Conservation (phyloP, 2,329 filamentous ascomycete genomes). For the Penicillium sp. region DNA sequence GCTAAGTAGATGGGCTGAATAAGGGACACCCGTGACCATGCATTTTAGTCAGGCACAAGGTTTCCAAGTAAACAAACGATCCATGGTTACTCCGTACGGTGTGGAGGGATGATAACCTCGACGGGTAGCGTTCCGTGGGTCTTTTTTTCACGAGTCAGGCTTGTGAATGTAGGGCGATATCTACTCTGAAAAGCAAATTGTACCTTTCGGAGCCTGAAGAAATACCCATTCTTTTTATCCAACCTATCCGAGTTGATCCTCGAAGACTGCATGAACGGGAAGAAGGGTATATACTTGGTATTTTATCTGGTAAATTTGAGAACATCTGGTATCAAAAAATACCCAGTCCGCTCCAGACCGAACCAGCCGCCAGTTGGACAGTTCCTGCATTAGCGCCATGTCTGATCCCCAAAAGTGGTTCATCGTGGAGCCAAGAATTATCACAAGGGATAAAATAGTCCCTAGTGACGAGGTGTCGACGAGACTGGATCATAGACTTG, state of each 20-base stretch:
- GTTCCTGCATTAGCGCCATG: conserved; percentile 48
- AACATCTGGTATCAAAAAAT: conserved; percentile 1
- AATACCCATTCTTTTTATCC: background rate
- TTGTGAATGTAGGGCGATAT: background rate
- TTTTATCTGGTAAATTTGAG: background rate
- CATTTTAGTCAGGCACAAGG: conserved; percentile 4
- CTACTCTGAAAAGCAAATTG: background rate
- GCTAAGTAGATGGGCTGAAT: background rate
- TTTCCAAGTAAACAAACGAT: conserved; percentile 1
- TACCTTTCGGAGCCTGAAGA: background rate
- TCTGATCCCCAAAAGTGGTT: conserved; percentile 22
- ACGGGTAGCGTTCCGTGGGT: conserved; percentile 10
- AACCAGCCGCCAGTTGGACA: conserved; percentile 28
- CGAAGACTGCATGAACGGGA: background rate
- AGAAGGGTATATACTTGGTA: background rate
- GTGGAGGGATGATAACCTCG: conserved; percentile 5
- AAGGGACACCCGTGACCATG: background rate
- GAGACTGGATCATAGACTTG: background rate
- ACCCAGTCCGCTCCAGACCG: background rate
- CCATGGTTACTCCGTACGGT: conserved; percentile 5
- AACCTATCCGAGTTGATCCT: background rate
- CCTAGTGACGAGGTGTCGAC: background rate
- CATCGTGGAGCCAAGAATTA: conserved; percentile 8
- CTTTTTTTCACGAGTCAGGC: conserved; percentile 4
- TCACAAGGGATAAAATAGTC: conserved; percentile 18